Base-by-base conservation (phyloP, 1,284 basidiomycete species). In the Kwoniella shivajii region DNA sequence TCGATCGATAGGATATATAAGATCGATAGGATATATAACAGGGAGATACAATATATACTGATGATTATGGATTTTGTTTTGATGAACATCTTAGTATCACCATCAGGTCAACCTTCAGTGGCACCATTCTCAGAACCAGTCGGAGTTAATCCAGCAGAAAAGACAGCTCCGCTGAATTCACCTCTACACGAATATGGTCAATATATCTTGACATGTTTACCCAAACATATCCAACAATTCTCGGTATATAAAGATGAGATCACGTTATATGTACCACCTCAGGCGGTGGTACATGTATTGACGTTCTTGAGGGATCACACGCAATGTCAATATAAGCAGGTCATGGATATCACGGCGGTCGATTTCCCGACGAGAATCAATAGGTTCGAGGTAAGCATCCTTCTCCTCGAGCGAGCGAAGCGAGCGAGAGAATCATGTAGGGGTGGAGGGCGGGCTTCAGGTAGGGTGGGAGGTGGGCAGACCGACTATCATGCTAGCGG, bases 171-270 rank as follows among this genome's bases (percentile, higher is more conserved):
- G 66, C 82, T 88, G 45, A 85, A 88, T 24, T 85, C 88, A 69
- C 82, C 85, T 31, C 81, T 95, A 43, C 92, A 96, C 78, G 85
- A 86, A 45, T 96, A 91, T 72, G 92, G 91, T 68, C 89, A 92
- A 60, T 95, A 95, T 79, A 82, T 96, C 68, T 86, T 84, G 51
- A 89, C 93, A 73, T 91, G 88, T 71, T 85, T 97, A 24, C 92
- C 92, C 56, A 96, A 94, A 81, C 94, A 87, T 81, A 85, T 97
- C 73, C 93, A 97, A 79, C 93, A 97, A 79, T 96, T 94, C 83
- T 92, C 90, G n/a, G 90, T 97, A 46, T 87, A 93, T 80, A 94
- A 94, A 82, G 95, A 99, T 78, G 96, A 99, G 78, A 83, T 99
- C 60, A 89, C 90, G 13, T 84, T 99, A 63, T 73, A 73, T 62